phyloP scores from a whole-genome alignment of 2,329 filamentous ascomycete species.

The Nigrograna mackinnonii region DNA sequence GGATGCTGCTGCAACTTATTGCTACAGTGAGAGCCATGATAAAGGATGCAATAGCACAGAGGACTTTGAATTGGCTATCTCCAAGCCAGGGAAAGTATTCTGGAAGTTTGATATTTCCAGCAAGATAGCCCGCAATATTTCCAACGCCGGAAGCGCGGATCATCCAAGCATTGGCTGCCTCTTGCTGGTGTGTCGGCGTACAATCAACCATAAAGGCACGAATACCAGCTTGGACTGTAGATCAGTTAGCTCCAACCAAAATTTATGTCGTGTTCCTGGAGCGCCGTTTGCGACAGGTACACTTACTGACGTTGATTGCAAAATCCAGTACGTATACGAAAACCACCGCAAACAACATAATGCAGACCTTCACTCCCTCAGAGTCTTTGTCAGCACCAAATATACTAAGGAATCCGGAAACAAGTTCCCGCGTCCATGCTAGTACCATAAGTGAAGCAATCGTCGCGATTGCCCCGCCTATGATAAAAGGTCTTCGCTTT shows the following conservation, averaged over 20 bases:
- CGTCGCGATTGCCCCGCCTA: constrained; percentile 53
- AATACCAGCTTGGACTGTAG: constrained; percentile 80
- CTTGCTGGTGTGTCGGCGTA: constrained; percentile 89
- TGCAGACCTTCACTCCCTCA: constrained; percentile 62
- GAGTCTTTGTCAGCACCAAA: constrained; percentile 74
- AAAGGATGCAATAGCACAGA: constrained; percentile 82
- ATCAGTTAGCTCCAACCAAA: constrained; percentile 4
- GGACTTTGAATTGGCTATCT: constrained; percentile 87
- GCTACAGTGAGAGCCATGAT: constrained; percentile 70
- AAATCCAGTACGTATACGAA: constrained; percentile 93
- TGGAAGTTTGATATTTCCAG: constrained; percentile 81
- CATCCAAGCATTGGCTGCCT: constrained; percentile 92
- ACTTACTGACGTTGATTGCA: constrained; percentile 84
- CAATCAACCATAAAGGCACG: constrained; percentile 93
- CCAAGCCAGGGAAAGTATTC: constrained; percentile 78
- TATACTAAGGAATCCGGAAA: constrained; percentile 67
- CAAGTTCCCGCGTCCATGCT: constrained; percentile 56
- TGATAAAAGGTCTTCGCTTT: constrained; percentile 56
- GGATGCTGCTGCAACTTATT: constrained; percentile 70
- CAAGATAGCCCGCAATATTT: constrained; percentile 88
- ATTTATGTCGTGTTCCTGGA: no score
- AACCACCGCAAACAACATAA: constrained; percentile 79
- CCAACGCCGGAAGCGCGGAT: constrained; percentile 84
- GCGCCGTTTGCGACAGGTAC: not conserved
- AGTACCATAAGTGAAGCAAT: constrained; percentile 54